These are phyloP conservation scores for Aspergillus tanneri DNA, from an alignment of 2,329 filamentous ascomycete genomes.

Conservation along the genomic window DNA sequence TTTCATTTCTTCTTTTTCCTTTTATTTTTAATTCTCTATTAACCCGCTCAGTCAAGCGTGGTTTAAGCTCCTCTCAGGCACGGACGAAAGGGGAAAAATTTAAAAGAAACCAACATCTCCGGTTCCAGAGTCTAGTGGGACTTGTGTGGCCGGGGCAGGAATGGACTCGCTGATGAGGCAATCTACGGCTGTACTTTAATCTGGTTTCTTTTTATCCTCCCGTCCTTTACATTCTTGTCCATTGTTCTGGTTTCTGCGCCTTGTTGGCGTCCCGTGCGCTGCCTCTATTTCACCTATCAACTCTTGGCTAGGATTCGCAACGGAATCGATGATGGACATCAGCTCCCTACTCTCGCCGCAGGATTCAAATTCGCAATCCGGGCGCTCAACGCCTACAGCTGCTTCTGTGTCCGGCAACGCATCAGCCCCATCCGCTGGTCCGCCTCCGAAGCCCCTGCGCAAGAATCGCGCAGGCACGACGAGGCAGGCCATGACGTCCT, in stretches of 20 bases:
- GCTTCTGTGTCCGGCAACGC: slow-evolving; percentile 31
- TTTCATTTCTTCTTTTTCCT: slow-evolving; percentile 15
- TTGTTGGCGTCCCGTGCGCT: slow-evolving; percentile 17
- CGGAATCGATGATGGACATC: slow-evolving; percentile 43
- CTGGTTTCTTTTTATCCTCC: slow-evolving; percentile 10
- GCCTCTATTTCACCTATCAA: slow-evolving; percentile 17
- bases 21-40: slow-evolving; percentile 10
- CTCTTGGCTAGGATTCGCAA: slow-evolving; percentile 9
- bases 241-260: slow-evolving; percentile 13
- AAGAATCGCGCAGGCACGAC: slow-evolving; percentile 36
- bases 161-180: slow-evolving; percentile 38
- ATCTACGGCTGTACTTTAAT: slow-evolving; percentile 30
- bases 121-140: slow-evolving; percentile 22
- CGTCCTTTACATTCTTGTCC: slow-evolving; percentile 1
- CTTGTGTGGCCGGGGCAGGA: slow-evolving; percentile 31
- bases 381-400: slow-evolving; percentile 33
- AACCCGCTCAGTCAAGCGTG: too few species aligned
- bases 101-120: not conserved
- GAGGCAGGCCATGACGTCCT: slow-evolving; percentile 39
- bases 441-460: slow-evolving; percentile 39
- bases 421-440: slow-evolving; percentile 24
- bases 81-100: not conserved
- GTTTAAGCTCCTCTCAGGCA: not conserved
- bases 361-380: slow-evolving; percentile 41
- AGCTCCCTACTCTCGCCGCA: slow-evolving; percentile 48